Evolutionary conservation across 2,329 filamentous ascomycete genomes (phyloP).

Genomic region (Claviceps sorghi): DNA sequence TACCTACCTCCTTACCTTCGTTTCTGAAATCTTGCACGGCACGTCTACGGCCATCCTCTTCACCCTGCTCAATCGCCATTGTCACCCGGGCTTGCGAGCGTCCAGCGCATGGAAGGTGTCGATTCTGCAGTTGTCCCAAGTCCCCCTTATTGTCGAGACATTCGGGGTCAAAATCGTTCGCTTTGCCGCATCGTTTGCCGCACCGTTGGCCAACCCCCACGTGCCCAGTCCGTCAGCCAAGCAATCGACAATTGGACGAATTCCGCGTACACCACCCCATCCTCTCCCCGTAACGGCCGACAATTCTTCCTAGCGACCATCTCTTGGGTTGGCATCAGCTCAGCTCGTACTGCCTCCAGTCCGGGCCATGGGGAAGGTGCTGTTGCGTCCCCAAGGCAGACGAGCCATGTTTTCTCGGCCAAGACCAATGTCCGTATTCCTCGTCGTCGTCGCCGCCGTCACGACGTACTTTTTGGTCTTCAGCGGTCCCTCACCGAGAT

Average conservation of each 20-base stretch:
- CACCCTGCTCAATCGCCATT: background rate
- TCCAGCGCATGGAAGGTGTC: background rate
- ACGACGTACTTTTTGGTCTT: constrained; percentile 31
- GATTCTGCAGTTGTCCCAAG: background rate
- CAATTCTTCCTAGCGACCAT: background rate
- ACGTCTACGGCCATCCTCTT: background rate
- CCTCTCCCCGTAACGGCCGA: background rate
- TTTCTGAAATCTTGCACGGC: background rate
- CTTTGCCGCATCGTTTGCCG: background rate
- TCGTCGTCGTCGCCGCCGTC: constrained; percentile 24
- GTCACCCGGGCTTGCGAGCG: background rate
- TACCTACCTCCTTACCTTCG: background rate
- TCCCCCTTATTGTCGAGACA: background rate
- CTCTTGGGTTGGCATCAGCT: background rate
- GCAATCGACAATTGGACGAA: background rate
- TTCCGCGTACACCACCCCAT: background rate
- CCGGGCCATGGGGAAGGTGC: constrained; percentile 18
- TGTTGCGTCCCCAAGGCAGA: constrained; percentile 17
- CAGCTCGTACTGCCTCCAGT: background rate
- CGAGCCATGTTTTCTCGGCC: constrained; percentile 20
- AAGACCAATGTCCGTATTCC: constrained; percentile 27
- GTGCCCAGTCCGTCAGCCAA: no score
- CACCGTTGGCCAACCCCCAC: no score
- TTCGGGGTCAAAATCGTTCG: background rate
- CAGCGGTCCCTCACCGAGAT: constrained; percentile 18